phyloP scores from a whole-genome alignment of 2,329 filamentous ascomycete genomes.

The Colletotrichum eleusines region DNA sequence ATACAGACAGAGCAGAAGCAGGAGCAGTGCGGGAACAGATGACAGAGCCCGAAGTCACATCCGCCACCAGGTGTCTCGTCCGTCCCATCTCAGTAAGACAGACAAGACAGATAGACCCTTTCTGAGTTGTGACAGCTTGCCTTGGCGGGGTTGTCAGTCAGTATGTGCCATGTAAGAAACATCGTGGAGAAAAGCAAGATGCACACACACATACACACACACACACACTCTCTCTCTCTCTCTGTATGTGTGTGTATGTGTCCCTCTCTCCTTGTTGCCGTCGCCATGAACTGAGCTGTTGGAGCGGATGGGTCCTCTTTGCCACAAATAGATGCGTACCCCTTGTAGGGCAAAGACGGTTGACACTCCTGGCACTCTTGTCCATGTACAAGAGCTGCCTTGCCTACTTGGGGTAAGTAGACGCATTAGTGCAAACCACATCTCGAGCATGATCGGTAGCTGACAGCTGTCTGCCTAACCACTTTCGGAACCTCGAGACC shows the following conservation, averaged over 20 bases:
- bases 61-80: not conserved
- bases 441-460: constrained; percentile 1
- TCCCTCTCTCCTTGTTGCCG: not conserved
- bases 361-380: not conserved
- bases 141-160: not conserved
- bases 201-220: too few species aligned
- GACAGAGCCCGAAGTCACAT: not conserved
- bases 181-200: not conserved
- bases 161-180: not conserved
- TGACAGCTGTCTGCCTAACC: constrained; percentile 36
- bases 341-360: not conserved
- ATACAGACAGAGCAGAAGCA: too few species aligned
- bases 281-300: not conserved
- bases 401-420: not conserved
- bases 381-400: not conserved
- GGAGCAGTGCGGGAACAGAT: not conserved
- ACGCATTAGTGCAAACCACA: not conserved
- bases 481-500: constrained; percentile 19
- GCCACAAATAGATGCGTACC: constrained; percentile 1
- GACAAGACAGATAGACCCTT: too few species aligned
- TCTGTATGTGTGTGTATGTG: too few species aligned
- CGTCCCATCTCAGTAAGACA: not conserved
- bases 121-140: not conserved
- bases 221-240: not conserved
- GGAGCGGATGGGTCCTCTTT: not conserved